Percentiles rank a stretch among this genome's conserved stretches.
These are phyloP conservation scores for Backusella mclennaniae DNA, from an alignment of 192 early-diverging fungal species.

Conservation along the genomic window DNA sequence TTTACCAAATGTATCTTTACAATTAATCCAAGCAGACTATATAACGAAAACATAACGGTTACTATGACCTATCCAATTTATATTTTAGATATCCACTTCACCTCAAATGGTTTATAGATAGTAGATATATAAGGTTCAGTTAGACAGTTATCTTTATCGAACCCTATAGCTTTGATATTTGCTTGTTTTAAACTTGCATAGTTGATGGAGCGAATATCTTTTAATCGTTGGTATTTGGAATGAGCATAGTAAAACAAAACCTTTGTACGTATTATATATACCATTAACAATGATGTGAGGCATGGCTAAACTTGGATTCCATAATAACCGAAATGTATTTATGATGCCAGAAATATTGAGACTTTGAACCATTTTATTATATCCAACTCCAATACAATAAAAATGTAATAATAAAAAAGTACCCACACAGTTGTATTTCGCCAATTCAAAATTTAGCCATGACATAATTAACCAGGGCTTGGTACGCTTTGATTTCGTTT, in stretches of 20 bases:
- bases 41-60: neutral
- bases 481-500: too few species aligned
- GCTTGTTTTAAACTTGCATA: constrained; percentile 53
- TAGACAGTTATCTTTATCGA: constrained; percentile 98
- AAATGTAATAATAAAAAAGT: too few species aligned
- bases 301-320: constrained; percentile 65
- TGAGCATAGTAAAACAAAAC: neutral
- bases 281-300: constrained; percentile 74
- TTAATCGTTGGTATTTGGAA: neutral
- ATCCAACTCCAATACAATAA: too few species aligned
- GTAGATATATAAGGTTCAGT: constrained; percentile 76
- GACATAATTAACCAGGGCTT: too few species aligned
- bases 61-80: neutral
- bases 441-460: too few species aligned
- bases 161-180: constrained; percentile 69
- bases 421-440: too few species aligned
- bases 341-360: constrained; percentile 69
- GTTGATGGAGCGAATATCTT: constrained; percentile 70
- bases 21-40: constrained; percentile 65
- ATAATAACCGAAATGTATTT: constrained; percentile 50
- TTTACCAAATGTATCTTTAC: constrained; percentile 58
- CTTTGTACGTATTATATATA: constrained; percentile 21
- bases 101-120: constrained; percentile 69
- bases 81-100: constrained; percentile 18
- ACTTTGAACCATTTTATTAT: constrained; percentile 70